Conservation (phyloP, 176 grass and related monocot genomes). For the Cymbopogon citratus region DNA sequence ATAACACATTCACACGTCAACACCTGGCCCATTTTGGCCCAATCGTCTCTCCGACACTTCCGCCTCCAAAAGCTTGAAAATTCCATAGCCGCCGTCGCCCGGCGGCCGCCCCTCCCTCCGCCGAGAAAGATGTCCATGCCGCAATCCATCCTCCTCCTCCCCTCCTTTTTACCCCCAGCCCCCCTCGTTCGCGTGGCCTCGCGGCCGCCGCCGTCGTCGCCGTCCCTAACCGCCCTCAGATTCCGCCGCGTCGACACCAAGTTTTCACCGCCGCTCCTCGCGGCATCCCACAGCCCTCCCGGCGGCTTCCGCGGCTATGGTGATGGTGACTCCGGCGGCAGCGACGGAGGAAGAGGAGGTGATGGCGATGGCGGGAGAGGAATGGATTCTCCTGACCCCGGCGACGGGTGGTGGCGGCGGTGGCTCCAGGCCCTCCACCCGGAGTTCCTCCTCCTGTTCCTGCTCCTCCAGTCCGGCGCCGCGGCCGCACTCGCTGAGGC, state of each 20-base stretch:
- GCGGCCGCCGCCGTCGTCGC: not conserved
- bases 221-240: not conserved
- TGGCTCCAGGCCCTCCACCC: conserved; percentile 38
- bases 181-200: not conserved
- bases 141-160: conserved; percentile 29
- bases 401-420: conserved; percentile 10
- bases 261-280: not conserved
- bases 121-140: conserved; percentile 19
- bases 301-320: conserved; percentile 4
- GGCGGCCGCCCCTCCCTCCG: not conserved
- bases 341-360: not conserved
- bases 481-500: conserved; percentile 36
- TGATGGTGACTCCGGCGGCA: not conserved
- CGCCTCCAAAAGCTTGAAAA: not conserved
- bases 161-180: not conserved
- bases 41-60: not conserved
- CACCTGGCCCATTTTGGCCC: not conserved
- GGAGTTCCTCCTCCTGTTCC: conserved; percentile 25
- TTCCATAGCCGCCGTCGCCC: conserved; percentile 7
- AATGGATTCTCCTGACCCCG: conserved; percentile 22
- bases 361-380: conserved; percentile 24
- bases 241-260: conserved; percentile 9
- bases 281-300: not conserved
- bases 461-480: conserved; percentile 36
- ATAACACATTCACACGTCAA: not conserved